A percentile compares a stretch with the other conserved stretches of the same genome.
phyloP scores from a whole-genome alignment of 371 early-diverging fungal genomes.

The Actinomortierella ambigua region DNA sequence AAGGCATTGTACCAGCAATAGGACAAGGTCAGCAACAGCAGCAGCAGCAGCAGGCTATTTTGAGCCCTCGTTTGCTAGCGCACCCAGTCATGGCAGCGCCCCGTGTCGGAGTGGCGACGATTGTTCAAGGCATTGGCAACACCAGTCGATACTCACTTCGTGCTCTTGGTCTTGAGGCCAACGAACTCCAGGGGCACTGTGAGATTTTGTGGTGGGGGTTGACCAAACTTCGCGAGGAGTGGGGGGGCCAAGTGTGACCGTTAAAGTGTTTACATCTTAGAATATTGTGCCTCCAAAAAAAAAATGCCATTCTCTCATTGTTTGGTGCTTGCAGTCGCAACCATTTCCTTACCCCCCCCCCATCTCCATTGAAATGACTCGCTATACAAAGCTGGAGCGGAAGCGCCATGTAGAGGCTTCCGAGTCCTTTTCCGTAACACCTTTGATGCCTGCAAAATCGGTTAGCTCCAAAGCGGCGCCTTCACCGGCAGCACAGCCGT shows the following conservation, averaged over 20 bases:
- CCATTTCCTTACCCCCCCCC: background rate
- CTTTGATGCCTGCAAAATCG: slow-evolving; percentile 53
- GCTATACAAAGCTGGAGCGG: slow-evolving; percentile 65
- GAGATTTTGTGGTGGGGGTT: slow-evolving; percentile 42
- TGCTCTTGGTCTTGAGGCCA: too few species aligned
- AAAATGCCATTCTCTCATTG: too few species aligned
- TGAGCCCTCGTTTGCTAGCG: slow-evolving; percentile 12
- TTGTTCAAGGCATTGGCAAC: slow-evolving; percentile 2
- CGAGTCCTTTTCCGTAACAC: slow-evolving; percentile 57
- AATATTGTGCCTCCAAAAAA: too few species aligned
- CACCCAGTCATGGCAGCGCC: slow-evolving; percentile 20
- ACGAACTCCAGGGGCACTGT: slow-evolving; percentile 12
- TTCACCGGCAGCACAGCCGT: too few species aligned
- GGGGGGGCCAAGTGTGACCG: slow-evolving; percentile 5
- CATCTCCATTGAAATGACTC: slow-evolving; percentile 52
- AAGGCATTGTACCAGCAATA: background rate
- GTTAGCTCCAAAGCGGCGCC: background rate
- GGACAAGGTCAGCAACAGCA: background rate
- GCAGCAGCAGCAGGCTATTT: background rate
- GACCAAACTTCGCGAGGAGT: slow-evolving; percentile 22
- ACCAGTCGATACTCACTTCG: background rate
- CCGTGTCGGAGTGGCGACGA: slow-evolving; percentile 20
- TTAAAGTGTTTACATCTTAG: too few species aligned
- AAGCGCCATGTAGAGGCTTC: slow-evolving; percentile 65
- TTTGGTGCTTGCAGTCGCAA: too few species aligned